Percentiles rank a stretch among this genome's conserved stretches.
Conservation (phyloP, 1,284 basidiomycete species). For the Boletus semigastroideus region DNA sequence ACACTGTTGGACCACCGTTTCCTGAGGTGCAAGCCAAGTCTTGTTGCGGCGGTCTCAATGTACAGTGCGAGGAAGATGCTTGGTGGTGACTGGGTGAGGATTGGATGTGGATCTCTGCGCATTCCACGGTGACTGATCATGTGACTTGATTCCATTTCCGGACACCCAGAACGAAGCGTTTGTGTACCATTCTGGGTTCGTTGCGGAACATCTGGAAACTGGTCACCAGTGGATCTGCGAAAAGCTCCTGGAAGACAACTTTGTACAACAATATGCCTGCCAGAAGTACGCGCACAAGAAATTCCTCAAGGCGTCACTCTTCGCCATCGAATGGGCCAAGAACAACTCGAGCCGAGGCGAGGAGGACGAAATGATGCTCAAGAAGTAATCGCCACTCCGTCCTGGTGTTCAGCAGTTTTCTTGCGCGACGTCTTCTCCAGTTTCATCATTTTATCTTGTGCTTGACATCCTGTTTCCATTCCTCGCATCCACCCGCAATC, state of each 20-base stretch:
- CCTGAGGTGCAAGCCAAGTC: slow-evolving; percentile 89
- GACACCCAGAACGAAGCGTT: slow-evolving; percentile 79
- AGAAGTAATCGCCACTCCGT: slow-evolving; percentile 38
- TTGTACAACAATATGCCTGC: slow-evolving; percentile 87
- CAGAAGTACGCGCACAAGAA: slow-evolving; percentile 98
- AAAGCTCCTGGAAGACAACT: slow-evolving; percentile 79
- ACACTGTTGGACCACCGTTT: slow-evolving; percentile 94
- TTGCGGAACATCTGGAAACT: slow-evolving; percentile 84
- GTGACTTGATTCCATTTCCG: slow-evolving; percentile 45
- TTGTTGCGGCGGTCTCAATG: slow-evolving; percentile 98
- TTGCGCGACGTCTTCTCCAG: slow-evolving; percentile 27
- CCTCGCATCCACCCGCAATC: slow-evolving; percentile 35
- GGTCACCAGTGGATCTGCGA: slow-evolving; percentile 86
- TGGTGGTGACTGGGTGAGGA: slow-evolving; percentile 89
- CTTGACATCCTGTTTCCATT: slow-evolving; percentile 39
- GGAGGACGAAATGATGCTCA: slow-evolving; percentile 47
- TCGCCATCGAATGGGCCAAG: slow-evolving; percentile 70
- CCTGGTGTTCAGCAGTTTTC: slow-evolving; percentile 23
- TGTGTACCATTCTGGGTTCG: slow-evolving; percentile 91
- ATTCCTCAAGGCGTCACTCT: slow-evolving; percentile 85
- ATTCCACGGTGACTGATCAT: slow-evolving; percentile 35
- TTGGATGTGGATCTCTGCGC: slow-evolving; percentile 16
- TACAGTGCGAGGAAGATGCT: slow-evolving; percentile 92
- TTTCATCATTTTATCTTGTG: slow-evolving; percentile 34
- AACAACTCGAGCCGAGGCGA: slow-evolving; percentile 36